A percentile compares a stretch with the other conserved stretches of the same genome.
phyloP scores from a whole-genome alignment of 306 rosid genomes.

The Mimosa bimucronata region DNA sequence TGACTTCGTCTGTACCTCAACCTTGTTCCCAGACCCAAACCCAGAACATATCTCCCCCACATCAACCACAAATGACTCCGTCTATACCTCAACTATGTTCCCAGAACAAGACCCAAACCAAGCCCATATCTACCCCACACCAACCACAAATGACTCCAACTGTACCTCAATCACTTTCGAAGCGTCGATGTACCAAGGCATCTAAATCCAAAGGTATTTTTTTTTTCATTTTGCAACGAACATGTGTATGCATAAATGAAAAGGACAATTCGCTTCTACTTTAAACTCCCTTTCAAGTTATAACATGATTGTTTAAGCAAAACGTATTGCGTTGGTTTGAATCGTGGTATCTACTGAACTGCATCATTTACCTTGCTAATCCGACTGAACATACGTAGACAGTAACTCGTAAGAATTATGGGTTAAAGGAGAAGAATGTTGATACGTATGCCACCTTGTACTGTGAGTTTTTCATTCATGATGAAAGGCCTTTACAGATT shows the following conservation, averaged over 20 bases:
- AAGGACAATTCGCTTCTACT: neutral
- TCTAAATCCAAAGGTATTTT: conserved; percentile 39
- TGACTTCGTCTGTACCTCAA: too few relatives aligned
- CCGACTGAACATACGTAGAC: neutral
- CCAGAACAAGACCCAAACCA: too few relatives aligned
- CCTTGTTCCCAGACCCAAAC: too few relatives aligned
- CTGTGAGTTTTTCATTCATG: conserved; percentile 3
- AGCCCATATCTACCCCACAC: too few relatives aligned
- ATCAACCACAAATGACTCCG: too few relatives aligned
- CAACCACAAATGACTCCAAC: neutral
- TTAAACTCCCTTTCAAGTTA: neutral
- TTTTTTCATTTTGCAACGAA: conserved; percentile 20
- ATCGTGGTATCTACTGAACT: conserved; percentile 1
- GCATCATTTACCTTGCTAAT: conserved; percentile 15
- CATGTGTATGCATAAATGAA: neutral
- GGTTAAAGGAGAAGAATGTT: neutral
- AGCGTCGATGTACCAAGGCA: conserved; percentile 5
- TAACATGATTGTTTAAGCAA: neutral
- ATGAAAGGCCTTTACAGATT: neutral
- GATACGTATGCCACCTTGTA: conserved; percentile 5
- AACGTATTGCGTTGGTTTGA: conserved; percentile 9
- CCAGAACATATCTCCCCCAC: too few relatives aligned
- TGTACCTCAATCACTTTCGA: conserved; percentile 26
- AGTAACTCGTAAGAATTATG: neutral
- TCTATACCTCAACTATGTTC: too few relatives aligned